phyloP scores from a whole-genome alignment of 768 basidiomycete species.

The Epithele typhae region DNA sequence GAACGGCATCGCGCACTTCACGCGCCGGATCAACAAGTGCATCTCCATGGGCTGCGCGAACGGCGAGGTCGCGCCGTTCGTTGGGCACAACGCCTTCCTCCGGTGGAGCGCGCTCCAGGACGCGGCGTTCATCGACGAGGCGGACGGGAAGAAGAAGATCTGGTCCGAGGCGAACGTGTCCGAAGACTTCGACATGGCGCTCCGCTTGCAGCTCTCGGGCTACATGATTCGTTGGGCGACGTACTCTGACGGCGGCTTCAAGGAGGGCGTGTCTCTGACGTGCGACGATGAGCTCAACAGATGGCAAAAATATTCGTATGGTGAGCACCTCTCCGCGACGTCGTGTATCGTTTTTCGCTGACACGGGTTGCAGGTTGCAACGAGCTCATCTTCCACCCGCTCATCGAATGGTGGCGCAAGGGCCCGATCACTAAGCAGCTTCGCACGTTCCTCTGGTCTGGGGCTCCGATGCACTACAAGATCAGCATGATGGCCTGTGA shows the following conservation, averaged over 20 bases:
- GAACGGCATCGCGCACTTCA: conserved; percentile 86
- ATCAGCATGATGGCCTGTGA: conserved; percentile 70
- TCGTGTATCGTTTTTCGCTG: conserved; percentile 1
- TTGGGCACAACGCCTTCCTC: conserved; percentile 86
- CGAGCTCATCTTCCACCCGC: conserved; percentile 82
- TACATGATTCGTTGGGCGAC: conserved; percentile 85
- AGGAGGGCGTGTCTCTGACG: conserved; percentile 88
- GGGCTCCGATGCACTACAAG: conserved; percentile 79
- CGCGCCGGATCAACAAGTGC: conserved; percentile 78
- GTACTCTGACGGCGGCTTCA: conserved; percentile 81
- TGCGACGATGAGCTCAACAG: conserved; percentile 88
- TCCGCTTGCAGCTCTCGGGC: conserved; percentile 57
- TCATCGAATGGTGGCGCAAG: conserved; percentile 68
- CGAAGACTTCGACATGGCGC: conserved; percentile 81
- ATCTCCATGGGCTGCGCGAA: conserved; percentile 80
- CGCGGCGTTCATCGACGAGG: conserved; percentile 67
- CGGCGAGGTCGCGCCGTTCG: conserved; percentile 79
- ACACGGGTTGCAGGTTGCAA: conserved; percentile 48
- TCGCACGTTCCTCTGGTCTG: conserved; percentile 71
- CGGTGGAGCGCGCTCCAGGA: conserved; percentile 90
- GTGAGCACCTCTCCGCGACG: conserved; percentile 27
- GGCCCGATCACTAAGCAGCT: conserved; percentile 86
- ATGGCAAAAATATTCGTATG: conserved; percentile 89
- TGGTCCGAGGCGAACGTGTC: conserved; percentile 84
- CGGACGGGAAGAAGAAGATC: conserved; percentile 62